Evolutionary conservation across 176 grass and related monocot species (phyloP).

Genomic region (Saccharum officinarum): DNA sequence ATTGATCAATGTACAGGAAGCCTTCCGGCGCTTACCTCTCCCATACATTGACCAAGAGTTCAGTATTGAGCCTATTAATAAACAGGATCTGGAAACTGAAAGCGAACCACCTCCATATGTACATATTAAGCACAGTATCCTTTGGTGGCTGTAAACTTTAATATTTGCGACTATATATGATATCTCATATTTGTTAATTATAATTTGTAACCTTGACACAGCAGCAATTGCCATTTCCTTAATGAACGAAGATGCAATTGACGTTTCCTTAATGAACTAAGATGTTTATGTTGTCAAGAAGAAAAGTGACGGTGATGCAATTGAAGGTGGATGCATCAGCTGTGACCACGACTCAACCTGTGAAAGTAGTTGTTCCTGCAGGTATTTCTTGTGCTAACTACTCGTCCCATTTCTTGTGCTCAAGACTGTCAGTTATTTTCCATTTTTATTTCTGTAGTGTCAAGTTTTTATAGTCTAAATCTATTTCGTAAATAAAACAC

Average conservation of each 20-base stretch:
- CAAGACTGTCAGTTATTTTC: neutral
- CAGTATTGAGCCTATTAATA: conserved; percentile 45
- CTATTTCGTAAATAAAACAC: neutral
- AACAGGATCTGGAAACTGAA: conserved; percentile 47
- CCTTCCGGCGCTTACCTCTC: conserved; percentile 73
- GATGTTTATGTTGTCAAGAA: conserved; percentile 90
- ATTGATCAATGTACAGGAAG: conserved; percentile 62
- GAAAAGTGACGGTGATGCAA: conserved; percentile 45
- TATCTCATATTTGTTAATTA: neutral
- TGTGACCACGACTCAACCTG: conserved; percentile 70
- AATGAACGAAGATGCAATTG: conserved; percentile 7
- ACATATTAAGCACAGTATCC: conserved; percentile 85
- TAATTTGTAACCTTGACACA: neutral
- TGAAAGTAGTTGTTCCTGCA: conserved; percentile 79
- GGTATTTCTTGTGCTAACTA: conserved; percentile 42
- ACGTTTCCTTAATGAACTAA: conserved; percentile 39
- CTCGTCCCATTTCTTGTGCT: conserved; percentile 3
- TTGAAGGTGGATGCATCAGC: conserved; percentile 62
- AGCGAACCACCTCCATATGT: conserved; percentile 68
- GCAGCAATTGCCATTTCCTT: conserved; percentile 22
- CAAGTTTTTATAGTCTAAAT: neutral
- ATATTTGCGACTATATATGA: neutral
- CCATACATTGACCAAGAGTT: conserved; percentile 79
- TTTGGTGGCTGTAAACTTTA: conserved; percentile 23
- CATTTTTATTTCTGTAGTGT: neutral